Evolutionary conservation across 305 asterid species (phyloP).

Genomic region (Fraxinus nigra): DNA sequence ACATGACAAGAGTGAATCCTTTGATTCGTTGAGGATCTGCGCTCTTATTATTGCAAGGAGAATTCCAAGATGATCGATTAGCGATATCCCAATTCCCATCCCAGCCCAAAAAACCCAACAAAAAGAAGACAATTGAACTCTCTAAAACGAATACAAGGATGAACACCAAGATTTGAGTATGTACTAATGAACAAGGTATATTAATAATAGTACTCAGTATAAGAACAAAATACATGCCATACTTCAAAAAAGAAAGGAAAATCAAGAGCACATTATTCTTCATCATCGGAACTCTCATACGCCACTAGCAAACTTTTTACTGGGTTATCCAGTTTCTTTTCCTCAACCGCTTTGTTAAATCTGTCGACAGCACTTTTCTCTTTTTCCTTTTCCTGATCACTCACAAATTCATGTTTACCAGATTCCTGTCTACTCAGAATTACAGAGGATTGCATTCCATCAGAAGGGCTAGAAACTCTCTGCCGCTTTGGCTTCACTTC

Average conservation of each 20-base stretch:
- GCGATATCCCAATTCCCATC: background rate
- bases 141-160: background rate
- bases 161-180: background rate
- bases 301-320: constrained; percentile 70
- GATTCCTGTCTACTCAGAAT: constrained; percentile 34
- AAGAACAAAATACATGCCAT: background rate
- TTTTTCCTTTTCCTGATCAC: constrained; percentile 28
- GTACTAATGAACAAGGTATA: background rate
- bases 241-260: background rate
- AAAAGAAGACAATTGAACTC: background rate
- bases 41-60: background rate
- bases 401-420: constrained; percentile 28
- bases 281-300: constrained; percentile 82
- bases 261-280: constrained; percentile 35
- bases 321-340: constrained; percentile 51
- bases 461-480: constrained; percentile 41
- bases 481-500: constrained; percentile 83
- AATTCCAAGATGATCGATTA: background rate
- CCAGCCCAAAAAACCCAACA: background rate
- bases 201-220: background rate
- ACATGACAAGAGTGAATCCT: background rate
- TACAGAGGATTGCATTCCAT: constrained; percentile 22
- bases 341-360: constrained; percentile 28
- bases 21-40: background rate
- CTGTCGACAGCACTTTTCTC: constrained; percentile 29